These are phyloP conservation scores for Shiraia bambusicola DNA, from an alignment of 2,329 filamentous ascomycete genomes.

Conservation along the genomic window DNA sequence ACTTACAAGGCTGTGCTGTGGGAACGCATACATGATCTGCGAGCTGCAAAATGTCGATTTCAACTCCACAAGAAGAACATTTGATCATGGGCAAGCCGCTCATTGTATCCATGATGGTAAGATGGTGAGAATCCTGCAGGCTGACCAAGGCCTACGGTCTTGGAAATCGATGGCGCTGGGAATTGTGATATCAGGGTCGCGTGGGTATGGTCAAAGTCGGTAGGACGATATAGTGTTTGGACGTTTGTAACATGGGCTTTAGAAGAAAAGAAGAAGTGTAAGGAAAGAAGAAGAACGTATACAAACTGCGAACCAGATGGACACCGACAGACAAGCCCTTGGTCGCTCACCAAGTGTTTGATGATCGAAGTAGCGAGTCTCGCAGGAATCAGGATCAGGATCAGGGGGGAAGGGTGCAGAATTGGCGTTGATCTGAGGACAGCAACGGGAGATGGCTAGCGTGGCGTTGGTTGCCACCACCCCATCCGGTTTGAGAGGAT, in stretches of 20 bases:
- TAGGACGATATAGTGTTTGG: constrained; percentile 16
- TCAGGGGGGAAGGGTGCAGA: constrained; percentile 36
- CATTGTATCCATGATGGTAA: constrained; percentile 31
- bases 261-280: constrained; percentile 3
- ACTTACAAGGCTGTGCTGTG: constrained; percentile 46
- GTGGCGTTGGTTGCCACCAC: constrained; percentile 23
- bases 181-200: constrained; percentile 5
- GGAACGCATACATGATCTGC: constrained; percentile 75
- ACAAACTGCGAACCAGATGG: constrained; percentile 1
- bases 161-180: constrained; percentile 4
- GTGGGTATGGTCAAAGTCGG: constrained; percentile 19
- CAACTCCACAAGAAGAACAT: constrained; percentile 46
- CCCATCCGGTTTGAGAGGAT: constrained; percentile 31
- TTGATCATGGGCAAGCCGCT: constrained; percentile 43
- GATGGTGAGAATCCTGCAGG: constrained; percentile 19
- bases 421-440: constrained; percentile 37
- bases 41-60: constrained; percentile 83
- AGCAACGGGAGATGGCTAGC: constrained; percentile 35
- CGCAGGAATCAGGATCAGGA: too few relatives aligned
- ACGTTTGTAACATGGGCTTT: constrained; percentile 28
- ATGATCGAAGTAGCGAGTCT: constrained; percentile 27
- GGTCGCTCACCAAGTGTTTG: constrained; percentile 27
- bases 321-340: constrained; percentile 26
- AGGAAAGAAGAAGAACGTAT: not conserved
- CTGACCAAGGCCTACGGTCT: not conserved